These are phyloP conservation scores for Paulownia fortunei DNA, from an alignment of 257 asterid genomes.

Conservation along the genomic window DNA sequence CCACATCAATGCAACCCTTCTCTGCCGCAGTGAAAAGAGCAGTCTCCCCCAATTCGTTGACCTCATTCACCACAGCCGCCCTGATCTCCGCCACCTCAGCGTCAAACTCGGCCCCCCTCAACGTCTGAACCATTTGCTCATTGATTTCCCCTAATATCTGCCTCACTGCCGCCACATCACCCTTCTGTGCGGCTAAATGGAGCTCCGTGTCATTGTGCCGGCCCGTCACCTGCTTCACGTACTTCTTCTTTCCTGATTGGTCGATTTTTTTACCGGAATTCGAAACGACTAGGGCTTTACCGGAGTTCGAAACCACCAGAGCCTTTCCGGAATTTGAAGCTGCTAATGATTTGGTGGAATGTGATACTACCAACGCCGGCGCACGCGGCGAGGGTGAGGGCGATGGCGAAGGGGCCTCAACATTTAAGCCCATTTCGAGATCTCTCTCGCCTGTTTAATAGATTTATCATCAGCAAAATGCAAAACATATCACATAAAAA, in stretches of 20 bases:
- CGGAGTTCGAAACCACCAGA: constrained; percentile 66
- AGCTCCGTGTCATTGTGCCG: constrained; percentile 90
- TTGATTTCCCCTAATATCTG: constrained; percentile 67
- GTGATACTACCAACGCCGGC: constrained; percentile 62
- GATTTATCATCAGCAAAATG: constrained; percentile 4
- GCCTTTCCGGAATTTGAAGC: constrained; percentile 68
- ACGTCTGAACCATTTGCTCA: constrained; percentile 46
- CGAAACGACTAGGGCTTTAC: constrained; percentile 53
- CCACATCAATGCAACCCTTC: constrained; percentile 46
- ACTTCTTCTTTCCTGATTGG: constrained; percentile 70
- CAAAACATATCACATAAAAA: not conserved
- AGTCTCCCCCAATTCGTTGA: constrained; percentile 52
- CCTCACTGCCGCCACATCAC: constrained; percentile 73
- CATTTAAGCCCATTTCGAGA: constrained; percentile 53
- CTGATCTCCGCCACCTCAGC: constrained; percentile 54
- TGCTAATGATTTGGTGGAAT: constrained; percentile 55
- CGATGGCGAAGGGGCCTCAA: constrained; percentile 37
- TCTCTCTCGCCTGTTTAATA: constrained; percentile 58
- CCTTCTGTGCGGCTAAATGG: constrained; percentile 86
- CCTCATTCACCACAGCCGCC: constrained; percentile 51
- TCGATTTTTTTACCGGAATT: constrained; percentile 54
- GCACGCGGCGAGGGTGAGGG: constrained; percentile 43
- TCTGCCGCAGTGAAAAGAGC: constrained; percentile 53
- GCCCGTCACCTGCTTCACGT: constrained; percentile 93
- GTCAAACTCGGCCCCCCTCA: constrained; percentile 46